Evolutionary conservation across 2,329 filamentous ascomycete species (phyloP).

Genomic region (Leptoxyphium fumago): DNA sequence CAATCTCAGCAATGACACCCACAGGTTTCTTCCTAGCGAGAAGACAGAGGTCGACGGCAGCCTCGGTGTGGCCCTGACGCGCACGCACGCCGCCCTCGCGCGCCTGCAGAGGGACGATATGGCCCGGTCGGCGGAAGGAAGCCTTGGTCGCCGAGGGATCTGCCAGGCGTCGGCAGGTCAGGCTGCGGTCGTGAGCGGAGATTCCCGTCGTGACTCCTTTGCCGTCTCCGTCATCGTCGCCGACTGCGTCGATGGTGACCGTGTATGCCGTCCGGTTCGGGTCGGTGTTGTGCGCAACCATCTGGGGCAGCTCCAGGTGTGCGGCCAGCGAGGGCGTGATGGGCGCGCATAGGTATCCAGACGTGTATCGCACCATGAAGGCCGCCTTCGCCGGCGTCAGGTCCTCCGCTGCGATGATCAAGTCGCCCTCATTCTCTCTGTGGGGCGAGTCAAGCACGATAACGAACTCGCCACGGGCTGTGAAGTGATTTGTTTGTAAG

Average conservation of each 20-base stretch:
- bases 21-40: slow-evolving; percentile 65
- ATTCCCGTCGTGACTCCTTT: slow-evolving; percentile 74
- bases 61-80: slow-evolving; percentile 80
- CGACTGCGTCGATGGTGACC: slow-evolving; percentile 60
- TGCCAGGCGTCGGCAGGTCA: slow-evolving; percentile 68
- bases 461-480: slow-evolving; percentile 62
- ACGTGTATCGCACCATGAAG: slow-evolving; percentile 83
- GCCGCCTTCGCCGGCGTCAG: slow-evolving; percentile 84
- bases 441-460: slow-evolving; percentile 84
- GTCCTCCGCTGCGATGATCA: slow-evolving; percentile 81
- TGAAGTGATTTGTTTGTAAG: slow-evolving; percentile 1
- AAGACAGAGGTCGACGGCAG: slow-evolving; percentile 76
- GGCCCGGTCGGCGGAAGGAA: slow-evolving; percentile 69
- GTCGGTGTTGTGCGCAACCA: slow-evolving; percentile 67
- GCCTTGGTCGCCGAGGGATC: slow-evolving; percentile 41
- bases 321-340: slow-evolving; percentile 55
- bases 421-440: slow-evolving; percentile 95
- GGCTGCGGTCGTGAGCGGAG: slow-evolving; percentile 69
- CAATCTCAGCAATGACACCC: slow-evolving; percentile 79
- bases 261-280: slow-evolving; percentile 88
- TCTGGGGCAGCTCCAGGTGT: slow-evolving; percentile 67
- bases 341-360: slow-evolving; percentile 83
- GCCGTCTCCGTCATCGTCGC: slow-evolving; percentile 17
- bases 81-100: slow-evolving; percentile 65
- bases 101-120: slow-evolving; percentile 75